A percentile compares a stretch with the other conserved stretches of the same genome.
Conservation (phyloP, 495 filamentous ascomycete genomes). For the Clohesyomyces aquaticus region DNA sequence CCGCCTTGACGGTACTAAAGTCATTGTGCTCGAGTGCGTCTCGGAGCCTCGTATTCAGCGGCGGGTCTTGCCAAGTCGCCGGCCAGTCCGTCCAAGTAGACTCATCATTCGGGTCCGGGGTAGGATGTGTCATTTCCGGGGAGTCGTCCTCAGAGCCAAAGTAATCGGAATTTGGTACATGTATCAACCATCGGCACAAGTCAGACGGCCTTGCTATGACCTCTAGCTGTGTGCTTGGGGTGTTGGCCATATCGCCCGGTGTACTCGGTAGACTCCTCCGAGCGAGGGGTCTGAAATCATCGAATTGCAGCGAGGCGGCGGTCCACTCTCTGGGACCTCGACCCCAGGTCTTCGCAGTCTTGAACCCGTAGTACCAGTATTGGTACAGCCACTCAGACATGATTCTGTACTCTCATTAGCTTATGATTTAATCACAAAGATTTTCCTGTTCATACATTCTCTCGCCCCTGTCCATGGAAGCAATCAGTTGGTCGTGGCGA, state of each 20-base stretch:
- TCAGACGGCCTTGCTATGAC: constrained; percentile 22
- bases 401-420: constrained; percentile 17
- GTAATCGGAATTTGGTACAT: constrained; percentile 9
- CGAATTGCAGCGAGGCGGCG: constrained; percentile 39
- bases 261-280: not conserved
- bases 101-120: constrained; percentile 37
- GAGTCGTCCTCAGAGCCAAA: not conserved
- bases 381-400: constrained; percentile 49
- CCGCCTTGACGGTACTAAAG: constrained; percentile 42
- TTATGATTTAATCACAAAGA: no score
- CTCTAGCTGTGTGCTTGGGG: constrained; percentile 4
- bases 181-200: constrained; percentile 46
- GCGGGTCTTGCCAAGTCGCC: not conserved
- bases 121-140: not conserved
- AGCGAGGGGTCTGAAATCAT: not conserved
- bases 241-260: not conserved
- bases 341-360: constrained; percentile 52
- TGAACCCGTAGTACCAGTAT: constrained; percentile 52
- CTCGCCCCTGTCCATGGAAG: constrained; percentile 38
- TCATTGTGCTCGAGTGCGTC: constrained; percentile 44
- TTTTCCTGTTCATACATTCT: constrained; percentile 40
- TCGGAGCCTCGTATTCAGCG: constrained; percentile 37
- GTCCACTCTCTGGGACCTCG: constrained; percentile 49
- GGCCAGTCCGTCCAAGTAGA: constrained; percentile 44
- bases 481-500: constrained; percentile 42